phyloP scores from a whole-genome alignment of 2,329 filamentous ascomycete species.

The Penicillium concentricum region DNA sequence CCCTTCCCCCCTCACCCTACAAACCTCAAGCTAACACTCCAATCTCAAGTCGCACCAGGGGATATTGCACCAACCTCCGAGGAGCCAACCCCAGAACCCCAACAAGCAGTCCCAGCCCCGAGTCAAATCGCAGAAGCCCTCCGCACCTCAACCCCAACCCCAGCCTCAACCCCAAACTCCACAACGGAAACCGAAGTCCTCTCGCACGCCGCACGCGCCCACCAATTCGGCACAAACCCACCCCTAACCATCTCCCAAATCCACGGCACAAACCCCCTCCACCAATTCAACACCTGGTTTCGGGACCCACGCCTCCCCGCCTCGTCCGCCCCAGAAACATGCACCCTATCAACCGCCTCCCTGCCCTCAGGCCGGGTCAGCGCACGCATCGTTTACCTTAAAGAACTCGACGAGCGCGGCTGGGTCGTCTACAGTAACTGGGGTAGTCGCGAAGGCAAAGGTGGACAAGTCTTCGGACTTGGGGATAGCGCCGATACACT shows the following conservation, averaged over 20 bases:
- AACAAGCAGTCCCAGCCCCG: constrained; percentile 1
- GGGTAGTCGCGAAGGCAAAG: constrained; percentile 61
- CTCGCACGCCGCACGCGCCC: constrained; percentile 40
- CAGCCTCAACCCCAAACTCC: constrained; percentile 34
- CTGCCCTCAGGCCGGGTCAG: constrained; percentile 82
- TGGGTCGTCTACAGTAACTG: constrained; percentile 96
- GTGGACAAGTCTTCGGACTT: constrained; percentile 37
- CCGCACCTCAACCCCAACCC: constrained; percentile 28
- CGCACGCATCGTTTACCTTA: constrained; percentile 86
- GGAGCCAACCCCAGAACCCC: constrained; percentile 15
- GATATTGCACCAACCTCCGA: constrained; percentile 34
- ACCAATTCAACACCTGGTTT: constrained; percentile 92
- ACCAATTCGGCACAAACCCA: constrained; percentile 45
- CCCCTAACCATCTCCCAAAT: constrained; percentile 43
- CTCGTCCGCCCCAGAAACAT: constrained; percentile 80
- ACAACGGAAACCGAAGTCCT: constrained; percentile 35
- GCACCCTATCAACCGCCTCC: constrained; percentile 78
- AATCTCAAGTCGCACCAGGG: constrained; percentile 41
- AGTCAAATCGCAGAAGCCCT: constrained; percentile 17
- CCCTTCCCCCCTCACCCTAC: not conserved
- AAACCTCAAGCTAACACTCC: constrained; percentile 11
- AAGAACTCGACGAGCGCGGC: constrained; percentile 79
- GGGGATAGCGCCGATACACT: constrained; percentile 21
- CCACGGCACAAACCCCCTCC: constrained; percentile 59
- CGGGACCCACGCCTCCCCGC: constrained; percentile 61